These are phyloP conservation scores for Chlorella sp. DNA, from an alignment of 139 green algal genomes.

Conservation along the genomic window DNA sequence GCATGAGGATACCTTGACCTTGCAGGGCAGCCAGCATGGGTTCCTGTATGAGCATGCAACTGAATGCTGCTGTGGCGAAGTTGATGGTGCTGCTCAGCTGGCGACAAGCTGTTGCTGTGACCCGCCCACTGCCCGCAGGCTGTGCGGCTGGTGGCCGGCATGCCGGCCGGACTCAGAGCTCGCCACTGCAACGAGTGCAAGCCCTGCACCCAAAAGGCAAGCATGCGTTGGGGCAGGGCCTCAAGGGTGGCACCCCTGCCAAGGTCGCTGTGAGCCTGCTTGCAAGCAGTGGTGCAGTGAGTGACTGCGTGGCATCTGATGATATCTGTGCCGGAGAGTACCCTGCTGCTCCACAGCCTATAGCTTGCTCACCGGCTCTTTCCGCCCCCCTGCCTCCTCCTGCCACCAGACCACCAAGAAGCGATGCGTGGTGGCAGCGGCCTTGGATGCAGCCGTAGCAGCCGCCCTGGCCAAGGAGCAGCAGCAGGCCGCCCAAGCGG, in stretches of 20 bases:
- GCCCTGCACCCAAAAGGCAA: slow-evolving; percentile 25
- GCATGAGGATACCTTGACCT: no score
- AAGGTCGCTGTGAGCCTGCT: background rate
- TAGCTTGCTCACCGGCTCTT: no score
- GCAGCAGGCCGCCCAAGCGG: background rate
- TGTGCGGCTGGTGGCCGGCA: background rate
- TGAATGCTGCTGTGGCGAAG: background rate
- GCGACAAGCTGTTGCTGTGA: no score
- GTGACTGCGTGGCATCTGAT: no score
- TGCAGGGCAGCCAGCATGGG: no score
- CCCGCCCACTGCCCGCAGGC: background rate
- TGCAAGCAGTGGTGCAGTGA: no score
- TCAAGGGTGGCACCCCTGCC: background rate
- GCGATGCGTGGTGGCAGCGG: background rate
- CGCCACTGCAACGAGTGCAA: slow-evolving; percentile 36
- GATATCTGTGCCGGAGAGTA: no score
- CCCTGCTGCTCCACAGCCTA: no score
- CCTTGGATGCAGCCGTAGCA: background rate
- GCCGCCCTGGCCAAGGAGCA: background rate
- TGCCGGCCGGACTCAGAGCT: background rate
- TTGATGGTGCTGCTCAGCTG: no score
- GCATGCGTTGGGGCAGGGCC: background rate
- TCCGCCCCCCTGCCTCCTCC: background rate
- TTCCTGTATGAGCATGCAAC: no score
- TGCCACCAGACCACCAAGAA: slow-evolving; percentile 2